Percentiles rank a stretch among this genome's conserved stretches.
These are phyloP conservation scores for Xerocomus potaroensis DNA, from an alignment of 768 basidiomycete species.

Conservation along the genomic window DNA sequence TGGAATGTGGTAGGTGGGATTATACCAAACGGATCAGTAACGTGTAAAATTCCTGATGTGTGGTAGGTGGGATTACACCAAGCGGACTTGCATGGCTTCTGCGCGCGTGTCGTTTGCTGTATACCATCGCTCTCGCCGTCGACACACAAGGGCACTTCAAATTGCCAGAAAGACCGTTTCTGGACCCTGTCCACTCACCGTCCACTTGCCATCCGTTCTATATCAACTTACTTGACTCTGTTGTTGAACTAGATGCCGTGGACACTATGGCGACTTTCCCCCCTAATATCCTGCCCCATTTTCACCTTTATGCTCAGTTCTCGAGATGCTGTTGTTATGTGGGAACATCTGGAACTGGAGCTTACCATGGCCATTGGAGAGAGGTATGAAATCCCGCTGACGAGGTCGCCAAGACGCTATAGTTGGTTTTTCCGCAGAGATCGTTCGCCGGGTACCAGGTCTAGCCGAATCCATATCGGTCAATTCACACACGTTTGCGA, in stretches of 20 bases:
- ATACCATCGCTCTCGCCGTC: neutral
- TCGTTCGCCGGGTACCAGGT: no score
- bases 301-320: neutral
- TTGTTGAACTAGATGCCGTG: neutral
- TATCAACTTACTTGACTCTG: conserved; percentile 3
- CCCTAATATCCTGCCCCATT: neutral
- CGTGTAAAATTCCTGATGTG: no score
- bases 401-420: no score
- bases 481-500: no score
- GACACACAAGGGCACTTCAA: conserved; percentile 1
- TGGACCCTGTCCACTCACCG: no score
- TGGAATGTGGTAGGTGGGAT: conserved; percentile 4
- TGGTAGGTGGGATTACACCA: conserved; percentile 3
- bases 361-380: no score
- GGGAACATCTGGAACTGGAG: no score
- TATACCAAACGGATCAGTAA: no score
- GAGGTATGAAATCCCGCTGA: no score
- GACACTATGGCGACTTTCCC: conserved; percentile 3
- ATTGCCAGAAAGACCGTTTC: neutral
- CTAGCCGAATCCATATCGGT: no score
- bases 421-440: no score
- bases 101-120: neutral
- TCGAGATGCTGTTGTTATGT: no score
- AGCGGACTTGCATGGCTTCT: conserved; percentile 3
- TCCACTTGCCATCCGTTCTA: neutral